Conservation (phyloP, 768 basidiomycete species). For the Clavulina sp. region DNA sequence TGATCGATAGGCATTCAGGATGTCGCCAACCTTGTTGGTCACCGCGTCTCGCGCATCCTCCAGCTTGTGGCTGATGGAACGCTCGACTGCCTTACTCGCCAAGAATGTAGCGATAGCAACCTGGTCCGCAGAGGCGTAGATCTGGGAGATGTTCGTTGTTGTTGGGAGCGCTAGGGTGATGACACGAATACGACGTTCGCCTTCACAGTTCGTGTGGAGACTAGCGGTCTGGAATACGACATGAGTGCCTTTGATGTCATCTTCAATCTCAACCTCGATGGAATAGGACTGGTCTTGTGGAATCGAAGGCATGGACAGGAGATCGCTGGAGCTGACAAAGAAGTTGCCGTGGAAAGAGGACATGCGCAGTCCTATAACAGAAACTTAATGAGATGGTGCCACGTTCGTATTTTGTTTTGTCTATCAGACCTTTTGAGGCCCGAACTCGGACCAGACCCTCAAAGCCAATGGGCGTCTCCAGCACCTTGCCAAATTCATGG, state of each 20-base stretch:
- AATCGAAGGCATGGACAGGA: constrained; percentile 91
- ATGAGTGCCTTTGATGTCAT: constrained; percentile 75
- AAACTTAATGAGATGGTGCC: neutral
- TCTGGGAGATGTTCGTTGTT: constrained; percentile 70
- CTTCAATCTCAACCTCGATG: constrained; percentile 91
- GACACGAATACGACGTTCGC: constrained; percentile 85
- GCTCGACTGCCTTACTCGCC: constrained; percentile 86
- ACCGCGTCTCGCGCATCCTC: constrained; percentile 82
- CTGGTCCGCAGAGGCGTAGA: constrained; percentile 83
- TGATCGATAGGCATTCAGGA: constrained; percentile 77
- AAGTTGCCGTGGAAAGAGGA: constrained; percentile 98
- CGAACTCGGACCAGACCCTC: constrained; percentile 97
- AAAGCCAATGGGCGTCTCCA: constrained; percentile 87
- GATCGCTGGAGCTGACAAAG: constrained; percentile 92
- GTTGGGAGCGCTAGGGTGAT: constrained; percentile 77
- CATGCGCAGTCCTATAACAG: constrained; percentile 64
- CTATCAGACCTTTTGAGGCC: constrained; percentile 71
- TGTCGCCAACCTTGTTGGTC: constrained; percentile 67
- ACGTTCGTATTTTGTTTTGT: too few relatives aligned
- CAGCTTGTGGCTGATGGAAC: constrained; percentile 64
- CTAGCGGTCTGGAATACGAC: constrained; percentile 92
- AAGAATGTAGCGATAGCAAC: constrained; percentile 68
- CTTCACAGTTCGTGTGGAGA: constrained; percentile 85
- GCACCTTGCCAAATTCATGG: constrained; percentile 84
- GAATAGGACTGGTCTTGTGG: constrained; percentile 91